Base-by-base conservation (phyloP, 257 asterid species). In the Salvia hispanica region DNA sequence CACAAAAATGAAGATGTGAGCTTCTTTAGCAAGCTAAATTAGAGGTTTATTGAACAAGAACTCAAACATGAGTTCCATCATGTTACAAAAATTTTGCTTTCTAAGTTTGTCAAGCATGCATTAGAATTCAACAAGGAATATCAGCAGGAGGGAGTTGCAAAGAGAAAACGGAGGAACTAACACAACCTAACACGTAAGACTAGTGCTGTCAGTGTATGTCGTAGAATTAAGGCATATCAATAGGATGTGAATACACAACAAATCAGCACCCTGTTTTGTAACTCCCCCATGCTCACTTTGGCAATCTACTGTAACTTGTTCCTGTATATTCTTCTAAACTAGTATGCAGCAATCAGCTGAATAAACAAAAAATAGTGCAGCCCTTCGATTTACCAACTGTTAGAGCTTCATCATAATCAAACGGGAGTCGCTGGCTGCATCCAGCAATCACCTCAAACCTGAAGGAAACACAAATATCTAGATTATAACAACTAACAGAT, bases 321-420 rank as follows among this genome's bases (percentile, higher is more conserved):
- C 58, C 18, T 66, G 8, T 1, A n/a, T 34, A 51, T 40, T 50
- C 43, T 52, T 68, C 28, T 36, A 46, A 13, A 21, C 39, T 16
- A 31, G 16, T 5, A 40, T 53, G 44, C 68, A 39, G 12, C 21
- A 51, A 28, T 52, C 12, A 68, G 21, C 39, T 7, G 28, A 72
- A 58, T 58, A 36, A 21, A 2, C n/a, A 58, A 46, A 14, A 52
- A 57, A 8, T 63, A 42, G 47, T 45, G 43, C n/a, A 58, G 69
- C 31, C 74, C 60, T 39, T 9, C 65, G 21, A 48, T 42, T 70
- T 70, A 74, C 80, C 77, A 70, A 15, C 15, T 25, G 72, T 39
- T 61, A 63, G 67, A 62, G 62, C 64, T 36, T 53, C 58, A 36
- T 45, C 7, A 12, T 58, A 54, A 21, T 58, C 67, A 21, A 74